phyloP scores from a whole-genome alignment of 495 filamentous ascomycete species.

The Trichoderma reesei region DNA sequence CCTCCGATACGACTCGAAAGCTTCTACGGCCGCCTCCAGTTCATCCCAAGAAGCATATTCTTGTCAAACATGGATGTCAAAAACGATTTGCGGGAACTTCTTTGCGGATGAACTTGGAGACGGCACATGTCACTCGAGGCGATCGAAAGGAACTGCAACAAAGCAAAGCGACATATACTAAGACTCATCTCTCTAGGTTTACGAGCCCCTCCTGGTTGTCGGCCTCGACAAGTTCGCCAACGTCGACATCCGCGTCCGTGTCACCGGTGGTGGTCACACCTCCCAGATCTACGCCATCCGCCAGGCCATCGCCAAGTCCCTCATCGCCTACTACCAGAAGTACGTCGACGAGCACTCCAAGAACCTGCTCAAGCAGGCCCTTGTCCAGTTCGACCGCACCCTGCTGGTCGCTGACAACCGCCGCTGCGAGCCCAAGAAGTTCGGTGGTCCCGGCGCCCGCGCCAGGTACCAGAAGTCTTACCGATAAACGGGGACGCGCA shows the following conservation, averaged over 20 bases:
- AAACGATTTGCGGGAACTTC: not conserved
- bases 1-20: not conserved
- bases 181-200: constrained; percentile 47
- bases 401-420: constrained; percentile 96
- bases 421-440: constrained; percentile 90
- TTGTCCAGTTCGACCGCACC: constrained; percentile 91
- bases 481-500: constrained; percentile 39
- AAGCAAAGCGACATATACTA: not conserved
- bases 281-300: constrained; percentile 98
- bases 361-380: constrained; percentile 93
- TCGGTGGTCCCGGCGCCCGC: constrained; percentile 85
- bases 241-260: constrained; percentile 96
- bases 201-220: constrained; percentile 94
- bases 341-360: constrained; percentile 99
- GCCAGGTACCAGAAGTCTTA: constrained; percentile 89
- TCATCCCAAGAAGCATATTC: constrained; percentile 9
- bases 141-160: not conserved
- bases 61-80: not conserved
- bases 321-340: constrained; percentile 99
- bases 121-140: not conserved
- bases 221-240: constrained; percentile 92
- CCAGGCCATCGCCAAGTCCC: constrained; percentile 96
- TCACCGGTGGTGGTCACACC: constrained; percentile 91
- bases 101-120: not conserved
- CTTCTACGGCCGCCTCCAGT: not conserved